phyloP scores from a whole-genome alignment of 2,329 filamentous ascomycete species.

The Pyrenophora seminiperda region DNA sequence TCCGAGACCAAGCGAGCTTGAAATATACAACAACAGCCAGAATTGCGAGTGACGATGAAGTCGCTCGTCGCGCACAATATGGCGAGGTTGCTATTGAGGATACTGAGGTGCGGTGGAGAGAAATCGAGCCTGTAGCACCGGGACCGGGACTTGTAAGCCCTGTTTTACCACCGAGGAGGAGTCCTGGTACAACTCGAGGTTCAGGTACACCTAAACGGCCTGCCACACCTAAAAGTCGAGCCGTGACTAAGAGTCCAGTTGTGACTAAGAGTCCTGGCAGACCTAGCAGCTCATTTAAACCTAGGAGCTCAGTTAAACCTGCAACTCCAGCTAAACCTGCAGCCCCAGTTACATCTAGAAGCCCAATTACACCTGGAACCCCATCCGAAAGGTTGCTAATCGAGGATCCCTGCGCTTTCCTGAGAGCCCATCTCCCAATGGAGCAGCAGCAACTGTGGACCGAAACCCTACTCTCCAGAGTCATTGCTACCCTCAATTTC shows the following conservation, averaged over 20 bases:
- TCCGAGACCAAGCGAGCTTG: conserved; percentile 15
- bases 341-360: too few species aligned
- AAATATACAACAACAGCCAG: background rate
- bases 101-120: background rate
- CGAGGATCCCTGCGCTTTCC: background rate
- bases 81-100: background rate
- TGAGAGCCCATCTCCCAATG: background rate
- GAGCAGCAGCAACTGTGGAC: background rate
- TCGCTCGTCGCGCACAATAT: conserved; percentile 4
- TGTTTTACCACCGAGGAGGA: too few species aligned
- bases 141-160: too few species aligned
- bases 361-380: too few species aligned
- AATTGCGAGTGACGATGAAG: background rate
- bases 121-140: background rate
- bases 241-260: too few species aligned
- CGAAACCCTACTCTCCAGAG: conserved; percentile 6
- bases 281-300: too few species aligned
- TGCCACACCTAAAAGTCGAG: too few species aligned
- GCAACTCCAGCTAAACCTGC: too few species aligned
- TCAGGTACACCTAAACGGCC: too few species aligned
- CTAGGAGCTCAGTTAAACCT: too few species aligned
- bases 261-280: too few species aligned
- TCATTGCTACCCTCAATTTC: conserved; percentile 14
- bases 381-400: background rate
- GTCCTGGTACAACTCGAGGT: too few species aligned